Evolutionary conservation across 2,329 filamentous ascomycete genomes (phyloP), one percentile per base, ranked within the genome.

Genomic region (Sarocladium kiliense): DNA sequence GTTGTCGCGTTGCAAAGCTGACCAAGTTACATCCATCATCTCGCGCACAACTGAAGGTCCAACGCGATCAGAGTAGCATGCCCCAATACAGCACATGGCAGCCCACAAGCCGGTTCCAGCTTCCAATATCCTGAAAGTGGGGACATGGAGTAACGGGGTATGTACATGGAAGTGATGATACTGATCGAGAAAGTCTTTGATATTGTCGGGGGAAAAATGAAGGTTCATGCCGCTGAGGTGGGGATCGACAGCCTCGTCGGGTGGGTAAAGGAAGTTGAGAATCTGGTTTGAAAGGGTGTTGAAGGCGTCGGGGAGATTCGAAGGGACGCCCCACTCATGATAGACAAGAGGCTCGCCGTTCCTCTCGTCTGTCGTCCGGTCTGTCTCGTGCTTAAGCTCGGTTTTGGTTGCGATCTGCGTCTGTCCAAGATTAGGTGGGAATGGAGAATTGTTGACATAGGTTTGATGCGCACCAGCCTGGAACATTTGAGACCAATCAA

Each of bases 401-500:
- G 75, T 77, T 78, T 86, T 87, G 77, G 80, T 82, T 77, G 76
- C 79, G 77, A 82, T 87, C 78, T 85, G 85, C 72, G 78, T 84
- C 75, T 85, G 80, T 71, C 80, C 78, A 79, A 81, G 77, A 77
- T 86, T 86, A 79, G 85, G 74, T 70, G 78, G 74, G 74, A 81
- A 84, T 34, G 47, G 27, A 68, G 79, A 77, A 69, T 75, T 75
- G 73, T 77, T 81, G 76, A 81, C 80, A 73, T 82, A 85, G 71
- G 78, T 76, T 73, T 84, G 77, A 72, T 86, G 82, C 75, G 82
- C 78, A 80, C 84, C 85, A 76, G 85, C 73, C 76, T 86, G 86
- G 77, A 89, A 89, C 84, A 91, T 88, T 69, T 87, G 81, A 66
- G 86, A 81, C 87, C 87, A 91, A 74, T 90, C 87, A 76, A 87